phyloP scores from a whole-genome alignment of 2,329 filamentous ascomycete species.

The Emergomyces pasteurianus region DNA sequence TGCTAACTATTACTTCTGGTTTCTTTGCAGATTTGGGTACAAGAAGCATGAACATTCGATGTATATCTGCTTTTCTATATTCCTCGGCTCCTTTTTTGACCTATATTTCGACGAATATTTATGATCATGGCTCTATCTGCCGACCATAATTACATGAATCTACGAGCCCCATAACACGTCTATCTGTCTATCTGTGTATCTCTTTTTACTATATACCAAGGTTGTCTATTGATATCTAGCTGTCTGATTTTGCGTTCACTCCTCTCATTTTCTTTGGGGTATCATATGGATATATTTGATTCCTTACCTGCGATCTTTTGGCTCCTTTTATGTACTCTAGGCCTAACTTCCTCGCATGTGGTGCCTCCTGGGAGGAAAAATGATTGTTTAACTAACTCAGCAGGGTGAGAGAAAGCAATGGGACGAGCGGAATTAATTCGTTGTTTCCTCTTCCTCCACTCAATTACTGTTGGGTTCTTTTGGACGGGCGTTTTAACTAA shows the following conservation, averaged over 20 bases:
- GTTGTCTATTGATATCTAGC: not conserved
- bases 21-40: constrained; percentile 12
- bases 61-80: not conserved
- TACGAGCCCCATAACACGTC: not conserved
- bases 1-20: not conserved
- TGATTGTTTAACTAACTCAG: not conserved
- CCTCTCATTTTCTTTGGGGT: not conserved
- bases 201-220: not conserved
- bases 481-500: not conserved
- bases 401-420: not conserved
- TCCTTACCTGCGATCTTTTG: not conserved
- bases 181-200: not conserved
- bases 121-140: not conserved
- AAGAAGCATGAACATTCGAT: constrained; percentile 7
- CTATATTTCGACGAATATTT: not conserved
- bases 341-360: constrained; percentile 1
- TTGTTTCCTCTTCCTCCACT: not conserved
- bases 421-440: not conserved
- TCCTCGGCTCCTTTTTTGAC: not conserved
- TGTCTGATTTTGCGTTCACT: not conserved
- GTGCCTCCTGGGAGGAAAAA: constrained; percentile 1
- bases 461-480: not conserved
- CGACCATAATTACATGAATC: not conserved
- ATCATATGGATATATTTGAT: not conserved
- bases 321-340: not conserved